Percentiles rank a stretch among this genome's conserved stretches.
Evolutionary conservation across 352 stramenopile genomes (phyloP).

Genomic region (Globisporangium carolinianum): DNA sequence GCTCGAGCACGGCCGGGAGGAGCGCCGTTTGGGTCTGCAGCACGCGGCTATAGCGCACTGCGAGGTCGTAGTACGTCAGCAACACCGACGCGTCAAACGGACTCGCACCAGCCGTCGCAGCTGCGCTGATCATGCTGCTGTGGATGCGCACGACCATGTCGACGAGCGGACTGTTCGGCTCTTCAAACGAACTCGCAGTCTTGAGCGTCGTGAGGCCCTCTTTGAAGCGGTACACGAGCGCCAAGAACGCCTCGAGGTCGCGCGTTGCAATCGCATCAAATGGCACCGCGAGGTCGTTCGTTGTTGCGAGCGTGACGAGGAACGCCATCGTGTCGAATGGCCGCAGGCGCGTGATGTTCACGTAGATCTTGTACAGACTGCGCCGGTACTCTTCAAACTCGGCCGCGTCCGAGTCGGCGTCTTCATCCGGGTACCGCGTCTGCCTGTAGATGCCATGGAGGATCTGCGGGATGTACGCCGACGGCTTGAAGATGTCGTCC

Average conservation of each 20-base stretch:
- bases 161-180: slow-evolving; percentile 55
- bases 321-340: slow-evolving; percentile 64
- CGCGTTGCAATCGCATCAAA: slow-evolving; percentile 47
- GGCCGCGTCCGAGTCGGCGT: slow-evolving; percentile 66
- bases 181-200: slow-evolving; percentile 49
- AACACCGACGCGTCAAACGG: slow-evolving; percentile 46
- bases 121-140: slow-evolving; percentile 39
- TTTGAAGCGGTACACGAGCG: slow-evolving; percentile 77
- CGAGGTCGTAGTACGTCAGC: slow-evolving; percentile 79
- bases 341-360: slow-evolving; percentile 76
- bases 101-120: slow-evolving; percentile 13
- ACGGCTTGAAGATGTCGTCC: slow-evolving; percentile 66
- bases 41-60: slow-evolving; percentile 68
- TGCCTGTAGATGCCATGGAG: slow-evolving; percentile 80
- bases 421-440: slow-evolving; percentile 70
- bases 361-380: slow-evolving; percentile 83
- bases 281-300: slow-evolving; percentile 31
- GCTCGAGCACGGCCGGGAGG: slow-evolving; percentile 61
- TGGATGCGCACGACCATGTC: slow-evolving; percentile 69
- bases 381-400: slow-evolving; percentile 83
- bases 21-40: slow-evolving; percentile 60
- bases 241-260: slow-evolving; percentile 75
- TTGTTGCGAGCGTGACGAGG: slow-evolving; percentile 50
- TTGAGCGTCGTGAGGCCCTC: slow-evolving; percentile 70
- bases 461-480: slow-evolving; percentile 68